phyloP scores from a whole-genome alignment of 805 yeast species.

The Saccharomycopsis javanensis region DNA sequence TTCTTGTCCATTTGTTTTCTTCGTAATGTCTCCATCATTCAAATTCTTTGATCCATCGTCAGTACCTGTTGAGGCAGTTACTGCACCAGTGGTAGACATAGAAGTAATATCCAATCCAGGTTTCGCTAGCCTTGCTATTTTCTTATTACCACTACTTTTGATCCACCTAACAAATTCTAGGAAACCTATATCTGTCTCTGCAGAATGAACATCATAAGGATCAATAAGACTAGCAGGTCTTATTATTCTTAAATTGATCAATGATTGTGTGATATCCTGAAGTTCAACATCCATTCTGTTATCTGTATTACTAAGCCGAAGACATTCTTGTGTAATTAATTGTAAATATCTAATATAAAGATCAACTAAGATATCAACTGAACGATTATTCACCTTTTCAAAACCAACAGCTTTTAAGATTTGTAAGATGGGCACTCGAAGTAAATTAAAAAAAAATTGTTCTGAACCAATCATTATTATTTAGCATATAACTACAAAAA shows the following conservation, averaged over 20 bases:
- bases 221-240: slow-evolving; percentile 50
- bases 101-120: slow-evolving; percentile 24
- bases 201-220: slow-evolving; percentile 38
- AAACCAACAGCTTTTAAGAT: slow-evolving; percentile 74
- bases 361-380: slow-evolving; percentile 71
- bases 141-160: slow-evolving; percentile 29
- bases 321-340: slow-evolving; percentile 42
- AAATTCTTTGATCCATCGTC: slow-evolving; percentile 23
- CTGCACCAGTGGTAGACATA: slow-evolving; percentile 21
- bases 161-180: slow-evolving; percentile 49
- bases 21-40: slow-evolving; percentile 17
- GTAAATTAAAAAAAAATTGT: slow-evolving; percentile 38
- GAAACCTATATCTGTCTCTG: slow-evolving; percentile 38
- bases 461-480: slow-evolving; percentile 23
- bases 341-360: slow-evolving; percentile 55
- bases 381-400: slow-evolving; percentile 62
- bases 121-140: slow-evolving; percentile 3
- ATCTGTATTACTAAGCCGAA: slow-evolving; percentile 39
- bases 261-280: slow-evolving; percentile 65
- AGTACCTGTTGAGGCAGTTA: slow-evolving; percentile 21
- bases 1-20: slow-evolving; percentile 5
- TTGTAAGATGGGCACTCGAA: slow-evolving; percentile 31
- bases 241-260: slow-evolving; percentile 52
- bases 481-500: background rate
- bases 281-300: slow-evolving; percentile 38